phyloP scores from a whole-genome alignment of 2,329 filamentous ascomycete species.

The Hymenoscyphus infarciens region DNA sequence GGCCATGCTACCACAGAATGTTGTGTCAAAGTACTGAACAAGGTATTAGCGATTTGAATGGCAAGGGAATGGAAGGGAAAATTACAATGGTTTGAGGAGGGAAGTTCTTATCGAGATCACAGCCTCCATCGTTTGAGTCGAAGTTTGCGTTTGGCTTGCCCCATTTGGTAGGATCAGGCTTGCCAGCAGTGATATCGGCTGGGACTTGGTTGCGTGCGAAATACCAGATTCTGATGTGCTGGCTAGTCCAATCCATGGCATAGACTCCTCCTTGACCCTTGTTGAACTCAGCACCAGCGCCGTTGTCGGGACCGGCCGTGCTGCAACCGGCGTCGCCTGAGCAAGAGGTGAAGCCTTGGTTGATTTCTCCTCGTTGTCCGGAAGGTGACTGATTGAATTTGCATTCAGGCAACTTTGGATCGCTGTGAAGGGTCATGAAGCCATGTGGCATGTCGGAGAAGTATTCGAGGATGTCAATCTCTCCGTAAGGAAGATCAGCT shows the following conservation, averaged over 20 bases:
- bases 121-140: neutral
- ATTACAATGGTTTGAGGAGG: conserved; percentile 1
- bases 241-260: conserved; percentile 51
- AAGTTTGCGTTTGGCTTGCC: conserved; percentile 1
- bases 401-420: neutral
- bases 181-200: conserved; percentile 2
- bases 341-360: neutral
- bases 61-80: neutral
- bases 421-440: conserved; percentile 16
- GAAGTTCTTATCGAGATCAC: neutral
- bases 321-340: neutral
- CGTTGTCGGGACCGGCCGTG: neutral
- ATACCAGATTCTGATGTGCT: conserved; percentile 46
- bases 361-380: neutral
- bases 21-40: conserved; percentile 3
- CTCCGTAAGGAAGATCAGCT: neutral
- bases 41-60: neutral
- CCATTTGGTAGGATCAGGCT: neutral
- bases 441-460: conserved; percentile 7
- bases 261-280: conserved; percentile 41
- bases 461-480: conserved; percentile 11
- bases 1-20: conserved; percentile 1
- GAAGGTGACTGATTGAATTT: conserved; percentile 22
- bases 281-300: conserved; percentile 15
- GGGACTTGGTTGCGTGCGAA: conserved; percentile 48